Base-by-base conservation (phyloP, 2,329 filamentous ascomycete genomes). In the Penicillium glabrum region DNA sequence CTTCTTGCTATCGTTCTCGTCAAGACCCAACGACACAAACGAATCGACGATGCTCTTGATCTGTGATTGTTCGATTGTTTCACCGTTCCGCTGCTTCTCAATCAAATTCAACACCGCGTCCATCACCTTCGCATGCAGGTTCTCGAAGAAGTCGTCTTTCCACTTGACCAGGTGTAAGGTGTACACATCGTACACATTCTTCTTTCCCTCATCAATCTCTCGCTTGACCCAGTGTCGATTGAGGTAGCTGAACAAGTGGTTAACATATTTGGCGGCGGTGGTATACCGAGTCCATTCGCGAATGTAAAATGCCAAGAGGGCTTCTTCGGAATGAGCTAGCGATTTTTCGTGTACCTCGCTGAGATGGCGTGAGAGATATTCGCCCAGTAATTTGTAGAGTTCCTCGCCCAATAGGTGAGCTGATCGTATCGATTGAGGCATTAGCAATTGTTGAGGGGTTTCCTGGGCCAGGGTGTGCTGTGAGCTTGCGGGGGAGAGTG, bases 221-320 rank as follows among this genome's bases (percentile, higher is more conserved):
- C 95, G 85, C 82, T 97, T 99, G 2, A 99, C 95, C 95, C 96
- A 99, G 77, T 99, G 95, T 29, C 95, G 86, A 72, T 99, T 99
- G 26, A 99, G 85, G 72, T 99, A 99, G 53, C 89, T 83, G 81
- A 99, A 99, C 8, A 99, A 80, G 72, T 99, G 93, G 76, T 99
- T 96, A 73, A 97, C 95, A 78, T 96, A 99, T 76, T 96, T 96
- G 58, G 93, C 95, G 1, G 95, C 93, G 14, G 90, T 91, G 2
- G 95, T 99, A 78, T 97, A 99, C 59, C 95, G 86, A 64, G 89
- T 87, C 95, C 95, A 99, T 82, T 99, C 93, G 71, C 89, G 87
- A 74, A 98, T 99, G 75, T 99, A 99, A 76, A 93, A 98, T 21
- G 84, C 83, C 27, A 99, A 83, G 10, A 99, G 82, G 1, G 93